Conservation (phyloP, 192 early-diverging fungal species). For the Entrophospora sp. region DNA sequence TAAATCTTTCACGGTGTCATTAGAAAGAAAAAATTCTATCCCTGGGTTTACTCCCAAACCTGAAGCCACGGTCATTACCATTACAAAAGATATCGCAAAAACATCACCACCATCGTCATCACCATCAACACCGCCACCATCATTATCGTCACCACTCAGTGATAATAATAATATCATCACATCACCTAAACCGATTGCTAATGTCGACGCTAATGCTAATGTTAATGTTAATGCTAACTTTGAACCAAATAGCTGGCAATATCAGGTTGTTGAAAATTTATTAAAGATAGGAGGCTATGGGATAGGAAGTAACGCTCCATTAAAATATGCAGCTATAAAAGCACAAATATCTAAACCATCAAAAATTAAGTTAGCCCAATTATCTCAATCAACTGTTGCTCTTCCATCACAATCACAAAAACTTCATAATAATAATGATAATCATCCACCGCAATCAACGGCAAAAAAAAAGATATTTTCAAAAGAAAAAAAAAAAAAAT, state of each 20-base stretch:
- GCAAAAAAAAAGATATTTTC: neutral
- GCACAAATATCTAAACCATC: neutral
- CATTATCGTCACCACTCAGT: too few species aligned
- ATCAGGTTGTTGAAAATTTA: slow-evolving; percentile 15
- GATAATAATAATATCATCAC: too few species aligned
- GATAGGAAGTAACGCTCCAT: neutral
- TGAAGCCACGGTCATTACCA: too few species aligned
- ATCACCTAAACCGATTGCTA: too few species aligned
- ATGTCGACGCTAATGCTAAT: too few species aligned
- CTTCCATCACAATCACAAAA: neutral
- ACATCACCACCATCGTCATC: neutral
- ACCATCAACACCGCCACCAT: neutral
- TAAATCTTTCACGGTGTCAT: neutral
- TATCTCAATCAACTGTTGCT: neutral
- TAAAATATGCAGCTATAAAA: neutral
- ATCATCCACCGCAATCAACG: neutral
- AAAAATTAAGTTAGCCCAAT: too few species aligned
- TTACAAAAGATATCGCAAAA: too few species aligned
- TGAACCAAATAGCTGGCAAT: slow-evolving; percentile 11
- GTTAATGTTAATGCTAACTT: too few species aligned
- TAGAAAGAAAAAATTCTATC: neutral
- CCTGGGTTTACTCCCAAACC: neutral
- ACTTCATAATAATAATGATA: neutral
- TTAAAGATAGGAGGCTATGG: neutral
- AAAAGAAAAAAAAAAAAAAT: neutral